Evolutionary conservation across 1,139 yeast genomes (phyloP), one percentile per base, ranked within the genome.

Genomic region (Saccharomycopsis hybrid): DNA sequence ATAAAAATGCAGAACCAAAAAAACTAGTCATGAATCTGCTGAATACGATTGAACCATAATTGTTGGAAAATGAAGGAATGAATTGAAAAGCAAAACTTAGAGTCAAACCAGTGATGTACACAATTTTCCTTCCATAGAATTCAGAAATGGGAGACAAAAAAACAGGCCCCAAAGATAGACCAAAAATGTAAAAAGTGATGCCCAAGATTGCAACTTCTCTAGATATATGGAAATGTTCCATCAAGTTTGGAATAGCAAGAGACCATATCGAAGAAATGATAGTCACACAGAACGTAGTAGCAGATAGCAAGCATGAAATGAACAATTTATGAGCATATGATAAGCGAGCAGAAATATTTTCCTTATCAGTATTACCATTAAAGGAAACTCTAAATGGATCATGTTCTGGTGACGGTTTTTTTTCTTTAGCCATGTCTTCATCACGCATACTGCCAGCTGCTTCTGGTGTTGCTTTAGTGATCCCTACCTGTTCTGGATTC

Each of bases 141-240:
- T 89, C 97, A 32, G 90, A 80, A 47, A 88, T 69, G 4, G 97
- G 97, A 9, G 96, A 87, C 94, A 96, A 88, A 31, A 88, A 59
- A 55, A 89, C 70, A 0, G 96, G 96, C 38, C 96, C 96, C 28
- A 87, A 76, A 25, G 90, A 77, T 60, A 88, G 87, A 1, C 96
- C 97, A 38, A 86, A 64, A 48, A 88, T 96, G 92, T 88, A 87
- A 37, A 88, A 70, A 1, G 96, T 86, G 55, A 87, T 87, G 0
- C 90, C 72, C 57, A 88, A 70, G 39, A 81, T 82, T 4, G 96
- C 80, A 29, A 88, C 96, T 66, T 85, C 96, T 5, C 72, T 64
- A 4, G 85, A 76, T 9, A 87, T 95, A 52, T 78, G 68, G 62
- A 76, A 87, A 50, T 74, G 70, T 4, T 66, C 68, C 56, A 68